Base-by-base conservation (phyloP, 352 stramenopile genomes). In the Phytophthora constricta region DNA sequence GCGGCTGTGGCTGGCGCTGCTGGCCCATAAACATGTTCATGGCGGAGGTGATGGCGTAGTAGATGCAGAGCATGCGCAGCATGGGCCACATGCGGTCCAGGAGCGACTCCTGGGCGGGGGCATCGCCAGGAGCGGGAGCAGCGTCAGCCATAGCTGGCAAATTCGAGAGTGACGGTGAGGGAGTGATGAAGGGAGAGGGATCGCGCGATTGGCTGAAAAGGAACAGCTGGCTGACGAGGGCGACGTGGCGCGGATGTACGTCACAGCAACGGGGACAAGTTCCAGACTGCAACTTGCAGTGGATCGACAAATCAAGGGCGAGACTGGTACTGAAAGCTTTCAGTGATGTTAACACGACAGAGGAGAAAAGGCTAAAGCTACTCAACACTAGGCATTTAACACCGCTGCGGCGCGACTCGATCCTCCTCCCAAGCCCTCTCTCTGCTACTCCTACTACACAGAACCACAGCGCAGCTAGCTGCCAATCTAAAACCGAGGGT, bases 31-130 rank as follows among this genome's bases (percentile, higher is more conserved):
- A 70, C 33, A 76, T 66, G 47, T 70, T 73, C 55, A 84, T 78
- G 48, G 81, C 77, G 39, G 79, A 72, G 48, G 90, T 81, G 58
- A 96, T 82, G 33, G 84, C 74, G 76, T 96, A 96, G 81, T 87
- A 96, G 59, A 94, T 82, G 62, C 86, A 73, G n/a, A 92, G 43
- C 70, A 93, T 86, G 65, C 84, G 87, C 28, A 92, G 43, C 59
- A 91, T 70, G 34, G 86, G 84, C 72, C 82, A 89, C 53, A 88
- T 11, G 42, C 82, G 80, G 47, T 92, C 80, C 65, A 86, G 72
- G 13, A 88, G 47, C n/a, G 72, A 73, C 60, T 84, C 66, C 55
- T 76, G 58, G 7, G 58, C 62, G 11, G 70, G 58, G n/a, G 68
- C 58, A 9, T 60, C 61, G 34, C 62, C 55, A 59, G 13, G 26